phyloP scores from a whole-genome alignment of 2,329 filamentous ascomycete species.

The Talaromyces verruculosus region DNA sequence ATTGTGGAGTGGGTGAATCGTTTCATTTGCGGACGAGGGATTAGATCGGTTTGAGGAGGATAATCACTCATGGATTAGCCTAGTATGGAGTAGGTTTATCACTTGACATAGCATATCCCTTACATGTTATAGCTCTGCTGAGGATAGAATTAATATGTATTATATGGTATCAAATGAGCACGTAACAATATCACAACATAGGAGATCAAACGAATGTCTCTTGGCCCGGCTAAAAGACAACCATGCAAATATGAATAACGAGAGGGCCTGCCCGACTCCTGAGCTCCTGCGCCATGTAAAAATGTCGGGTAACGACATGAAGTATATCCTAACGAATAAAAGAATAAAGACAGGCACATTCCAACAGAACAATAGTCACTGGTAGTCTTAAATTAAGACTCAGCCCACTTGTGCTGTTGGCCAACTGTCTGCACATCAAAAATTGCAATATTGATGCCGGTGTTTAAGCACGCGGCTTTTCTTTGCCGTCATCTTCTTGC shows the following conservation, averaged over 20 bases:
- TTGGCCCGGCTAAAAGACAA: slow-evolving; percentile 21
- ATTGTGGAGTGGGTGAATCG: neutral
- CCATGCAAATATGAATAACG: slow-evolving; percentile 21
- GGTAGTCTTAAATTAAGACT: neutral
- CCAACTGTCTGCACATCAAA: neutral
- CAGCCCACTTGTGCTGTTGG: neutral
- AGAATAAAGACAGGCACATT: neutral
- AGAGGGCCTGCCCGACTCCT: slow-evolving; percentile 22
- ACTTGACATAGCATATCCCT: neutral
- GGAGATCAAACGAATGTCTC: slow-evolving; percentile 23
- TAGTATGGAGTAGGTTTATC: neutral
- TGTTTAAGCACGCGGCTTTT: slow-evolving; percentile 9
- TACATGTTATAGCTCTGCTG: neutral
- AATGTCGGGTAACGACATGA: slow-evolving; percentile 15
- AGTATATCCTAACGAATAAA: slow-evolving; percentile 16
- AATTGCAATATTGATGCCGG: neutral
- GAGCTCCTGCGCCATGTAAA: slow-evolving; percentile 22
- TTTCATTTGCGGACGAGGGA: neutral
- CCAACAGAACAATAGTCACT: neutral
- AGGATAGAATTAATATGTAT: neutral
- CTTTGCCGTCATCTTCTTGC: slow-evolving; percentile 7
- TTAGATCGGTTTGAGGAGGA: neutral
- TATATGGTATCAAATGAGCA: slow-evolving; percentile 19
- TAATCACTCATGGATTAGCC: neutral
- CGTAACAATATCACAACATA: slow-evolving; percentile 19